Evolutionary conservation across 2,329 filamentous ascomycete species (phyloP).

Genomic region (Hawksworthiomyces lignivorus): DNA sequence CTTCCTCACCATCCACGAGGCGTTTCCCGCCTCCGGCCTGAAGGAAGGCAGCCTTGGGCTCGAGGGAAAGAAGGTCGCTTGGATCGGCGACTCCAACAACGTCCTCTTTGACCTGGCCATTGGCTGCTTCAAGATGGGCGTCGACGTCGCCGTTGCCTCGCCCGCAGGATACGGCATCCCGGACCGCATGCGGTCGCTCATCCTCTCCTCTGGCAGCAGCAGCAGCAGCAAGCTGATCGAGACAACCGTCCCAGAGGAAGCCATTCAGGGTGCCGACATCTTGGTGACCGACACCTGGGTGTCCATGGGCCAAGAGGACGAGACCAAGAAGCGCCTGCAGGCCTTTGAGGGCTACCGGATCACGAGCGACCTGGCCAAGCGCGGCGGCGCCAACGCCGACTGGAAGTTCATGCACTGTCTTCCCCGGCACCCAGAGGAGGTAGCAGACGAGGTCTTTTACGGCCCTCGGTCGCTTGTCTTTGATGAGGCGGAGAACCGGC

Average conservation of each 20-base stretch:
- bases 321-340: conserved; percentile 66
- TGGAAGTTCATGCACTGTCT: conserved; percentile 99
- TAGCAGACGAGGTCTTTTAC: conserved; percentile 92
- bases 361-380: conserved; percentile 73
- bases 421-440: conserved; percentile 86
- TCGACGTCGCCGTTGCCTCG: conserved; percentile 80
- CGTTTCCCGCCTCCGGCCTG: conserved; percentile 46
- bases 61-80: conserved; percentile 82
- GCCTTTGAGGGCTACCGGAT: conserved; percentile 90
- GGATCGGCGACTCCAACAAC: conserved; percentile 96
- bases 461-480: conserved; percentile 80
- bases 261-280: conserved; percentile 75
- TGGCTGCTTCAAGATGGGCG: conserved; percentile 76
- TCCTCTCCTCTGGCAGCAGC: conserved; percentile 47
- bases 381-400: conserved; percentile 74
- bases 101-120: conserved; percentile 92
- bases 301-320: conserved; percentile 93
- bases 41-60: conserved; percentile 51
- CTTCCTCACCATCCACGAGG: conserved; percentile 82
- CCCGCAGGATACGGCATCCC: conserved; percentile 81
- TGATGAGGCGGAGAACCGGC: conserved; percentile 84
- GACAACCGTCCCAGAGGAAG: conserved; percentile 76
- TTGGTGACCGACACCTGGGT: conserved; percentile 97
- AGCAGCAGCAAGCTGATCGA: conserved; percentile 67
- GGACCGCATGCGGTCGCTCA: conserved; percentile 62